phyloP scores from a whole-genome alignment of 768 basidiomycete genomes.

The Agaricus sinodeliciosus region DNA sequence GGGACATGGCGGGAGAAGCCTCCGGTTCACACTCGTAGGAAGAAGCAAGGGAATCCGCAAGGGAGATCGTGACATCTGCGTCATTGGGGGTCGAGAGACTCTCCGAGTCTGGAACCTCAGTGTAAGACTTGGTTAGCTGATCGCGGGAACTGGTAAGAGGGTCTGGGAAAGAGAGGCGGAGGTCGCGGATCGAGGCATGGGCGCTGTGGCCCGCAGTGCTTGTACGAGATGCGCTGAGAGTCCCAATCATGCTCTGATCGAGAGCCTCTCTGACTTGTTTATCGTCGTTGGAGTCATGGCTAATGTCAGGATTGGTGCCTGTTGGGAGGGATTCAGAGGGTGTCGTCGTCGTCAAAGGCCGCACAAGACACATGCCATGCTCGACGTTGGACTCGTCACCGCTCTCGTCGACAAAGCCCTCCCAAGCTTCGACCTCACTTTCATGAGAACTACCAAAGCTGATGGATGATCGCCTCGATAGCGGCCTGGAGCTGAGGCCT shows the following conservation, averaged over 20 bases:
- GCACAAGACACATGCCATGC: slow-evolving; percentile 27
- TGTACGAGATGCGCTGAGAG: slow-evolving; percentile 67
- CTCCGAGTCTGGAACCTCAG: slow-evolving; percentile 39
- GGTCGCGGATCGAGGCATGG: slow-evolving; percentile 62
- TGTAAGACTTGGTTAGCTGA: slow-evolving; percentile 54
- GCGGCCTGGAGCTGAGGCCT: slow-evolving; percentile 42
- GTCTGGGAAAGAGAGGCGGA: slow-evolving; percentile 79
- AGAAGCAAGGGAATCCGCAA: slow-evolving; percentile 6
- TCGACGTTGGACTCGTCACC: slow-evolving; percentile 37
- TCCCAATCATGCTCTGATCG: slow-evolving; percentile 80
- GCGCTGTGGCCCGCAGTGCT: slow-evolving; percentile 50
- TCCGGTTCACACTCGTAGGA: slow-evolving; percentile 30
- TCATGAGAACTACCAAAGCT: slow-evolving; percentile 65
- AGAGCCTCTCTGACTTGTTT: slow-evolving; percentile 65
- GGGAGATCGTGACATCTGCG: slow-evolving; percentile 5
- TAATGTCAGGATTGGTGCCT: slow-evolving; percentile 22
- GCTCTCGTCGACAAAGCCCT: slow-evolving; percentile 63
- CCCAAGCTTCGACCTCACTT: slow-evolving; percentile 72
- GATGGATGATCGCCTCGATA: slow-evolving; percentile 62
- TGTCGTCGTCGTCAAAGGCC: slow-evolving; percentile 20
- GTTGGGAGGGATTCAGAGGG: slow-evolving; percentile 23
- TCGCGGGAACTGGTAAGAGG: slow-evolving; percentile 68
- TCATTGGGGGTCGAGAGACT: slow-evolving; percentile 20
- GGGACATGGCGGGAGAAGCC: slow-evolving; percentile 25
- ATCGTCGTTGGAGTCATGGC: slow-evolving; percentile 50